Evolutionary conservation across 2,329 filamentous ascomycete species (phyloP).

Genomic region (Claviceps sp.): DNA sequence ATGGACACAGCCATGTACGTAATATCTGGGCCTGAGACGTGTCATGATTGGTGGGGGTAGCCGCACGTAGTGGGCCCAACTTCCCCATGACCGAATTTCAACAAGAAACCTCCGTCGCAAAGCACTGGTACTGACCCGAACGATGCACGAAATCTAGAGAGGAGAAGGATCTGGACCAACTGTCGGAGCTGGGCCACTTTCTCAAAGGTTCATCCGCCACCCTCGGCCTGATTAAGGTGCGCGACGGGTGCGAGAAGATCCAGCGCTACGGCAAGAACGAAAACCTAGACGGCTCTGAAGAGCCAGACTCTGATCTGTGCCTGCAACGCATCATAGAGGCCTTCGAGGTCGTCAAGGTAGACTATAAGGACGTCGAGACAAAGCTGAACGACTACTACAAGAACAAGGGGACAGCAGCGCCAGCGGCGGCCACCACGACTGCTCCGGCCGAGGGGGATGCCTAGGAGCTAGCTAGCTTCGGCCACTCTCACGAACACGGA

Average conservation of each 20-base stretch:
- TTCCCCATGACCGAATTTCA: too few species aligned
- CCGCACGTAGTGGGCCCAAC: too few species aligned
- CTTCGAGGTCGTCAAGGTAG: constrained; percentile 57
- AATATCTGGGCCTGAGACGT: neutral
- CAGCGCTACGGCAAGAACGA: constrained; percentile 80
- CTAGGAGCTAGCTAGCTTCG: constrained; percentile 8
- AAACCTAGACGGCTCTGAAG: constrained; percentile 59
- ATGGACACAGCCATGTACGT: constrained; percentile 79
- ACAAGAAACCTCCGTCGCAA: neutral
- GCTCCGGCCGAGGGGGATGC: constrained; percentile 8
- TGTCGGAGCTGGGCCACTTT: constrained; percentile 85
- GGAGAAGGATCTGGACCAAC: constrained; percentile 52
- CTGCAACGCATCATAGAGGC: constrained; percentile 57
- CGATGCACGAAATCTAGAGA: constrained; percentile 33
- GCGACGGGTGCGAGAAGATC: constrained; percentile 91
- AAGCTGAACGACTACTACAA: constrained; percentile 55
- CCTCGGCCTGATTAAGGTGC: constrained; percentile 77
- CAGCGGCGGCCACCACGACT: too few species aligned
- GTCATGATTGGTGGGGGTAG: too few species aligned
- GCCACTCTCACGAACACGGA: neutral
- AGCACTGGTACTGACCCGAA: neutral
- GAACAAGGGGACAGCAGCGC: constrained; percentile 7
- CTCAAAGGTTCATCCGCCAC: constrained; percentile 95
- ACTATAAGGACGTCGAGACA: constrained; percentile 61
- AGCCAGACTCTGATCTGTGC: constrained; percentile 53